phyloP scores from a whole-genome alignment of 108 stramenopile genomes.

The Cylindrotheca closterium region DNA sequence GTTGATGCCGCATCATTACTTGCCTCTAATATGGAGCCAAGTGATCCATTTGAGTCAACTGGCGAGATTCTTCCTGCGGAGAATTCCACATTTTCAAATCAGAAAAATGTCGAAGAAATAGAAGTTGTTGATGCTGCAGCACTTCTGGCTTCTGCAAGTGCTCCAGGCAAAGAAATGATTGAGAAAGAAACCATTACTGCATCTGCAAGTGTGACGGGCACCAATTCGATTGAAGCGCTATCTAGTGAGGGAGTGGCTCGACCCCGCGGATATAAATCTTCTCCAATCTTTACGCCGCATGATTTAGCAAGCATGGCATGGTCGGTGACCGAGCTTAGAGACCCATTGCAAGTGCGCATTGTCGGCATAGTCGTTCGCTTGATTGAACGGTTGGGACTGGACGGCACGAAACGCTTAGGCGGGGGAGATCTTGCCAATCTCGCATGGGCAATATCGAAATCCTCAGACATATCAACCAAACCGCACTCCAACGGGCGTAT shows the following conservation, averaged over 20 bases:
- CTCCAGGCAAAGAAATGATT: slow-evolving; percentile 13
- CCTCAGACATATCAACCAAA: slow-evolving; percentile 6
- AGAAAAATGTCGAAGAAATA: slow-evolving; percentile 17
- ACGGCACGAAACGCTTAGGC: slow-evolving; percentile 10
- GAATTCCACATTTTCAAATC: slow-evolving; percentile 8
- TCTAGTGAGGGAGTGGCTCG: no score
- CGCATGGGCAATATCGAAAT: slow-evolving; percentile 50
- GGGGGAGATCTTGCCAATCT: slow-evolving; percentile 50
- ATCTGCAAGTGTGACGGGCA: slow-evolving; percentile 5
- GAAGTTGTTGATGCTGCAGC: slow-evolving; percentile 46
- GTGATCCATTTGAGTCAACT: neutral
- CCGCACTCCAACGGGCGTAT: neutral
- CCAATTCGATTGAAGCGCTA: no score
- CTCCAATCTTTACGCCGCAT: slow-evolving; percentile 32
- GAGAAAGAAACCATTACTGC: slow-evolving; percentile 22
- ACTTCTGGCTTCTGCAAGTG: slow-evolving; percentile 23
- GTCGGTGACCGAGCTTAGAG: slow-evolving; percentile 56
- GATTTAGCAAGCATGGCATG: slow-evolving; percentile 61
- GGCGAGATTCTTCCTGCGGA: slow-evolving; percentile 9
- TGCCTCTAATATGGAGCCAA: slow-evolving; percentile 5
- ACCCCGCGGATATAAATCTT: neutral
- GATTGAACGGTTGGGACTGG: slow-evolving; percentile 25
- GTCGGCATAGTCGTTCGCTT: slow-evolving; percentile 30
- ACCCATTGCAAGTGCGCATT: slow-evolving; percentile 31
- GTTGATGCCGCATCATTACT: slow-evolving; percentile 40